phyloP scores from a whole-genome alignment of 2,329 filamentous ascomycete species.

The Clonostachys byssicola region DNA sequence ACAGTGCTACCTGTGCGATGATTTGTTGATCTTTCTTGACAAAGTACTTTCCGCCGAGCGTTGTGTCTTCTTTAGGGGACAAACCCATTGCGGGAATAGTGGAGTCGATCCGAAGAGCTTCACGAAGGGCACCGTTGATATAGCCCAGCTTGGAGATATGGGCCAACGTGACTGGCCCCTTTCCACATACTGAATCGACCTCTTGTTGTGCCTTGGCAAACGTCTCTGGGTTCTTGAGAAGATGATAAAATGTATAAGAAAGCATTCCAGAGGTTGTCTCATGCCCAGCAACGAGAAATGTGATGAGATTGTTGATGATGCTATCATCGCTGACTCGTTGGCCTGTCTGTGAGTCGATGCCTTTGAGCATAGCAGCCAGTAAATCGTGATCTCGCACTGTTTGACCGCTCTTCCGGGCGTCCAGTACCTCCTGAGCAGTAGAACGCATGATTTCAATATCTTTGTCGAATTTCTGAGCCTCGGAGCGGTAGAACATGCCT shows the following conservation, averaged over 20 bases:
- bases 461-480: conserved; percentile 46
- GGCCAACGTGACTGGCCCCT: conserved; percentile 50
- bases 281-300: conserved; percentile 67
- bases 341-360: conserved; percentile 62
- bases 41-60: conserved; percentile 3
- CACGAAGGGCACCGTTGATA: conserved; percentile 42
- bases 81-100: neutral
- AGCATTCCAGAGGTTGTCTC: conserved; percentile 68
- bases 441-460: conserved; percentile 53
- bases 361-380: conserved; percentile 65
- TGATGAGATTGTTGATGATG: conserved; percentile 68
- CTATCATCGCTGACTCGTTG: conserved; percentile 55
- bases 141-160: conserved; percentile 64
- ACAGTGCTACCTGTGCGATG: neutral
- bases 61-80: conserved; percentile 23
- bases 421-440: conserved; percentile 47
- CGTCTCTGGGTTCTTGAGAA: conserved; percentile 58
- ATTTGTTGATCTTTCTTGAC: neutral
- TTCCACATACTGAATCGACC: conserved; percentile 61
- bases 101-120: conserved; percentile 2
- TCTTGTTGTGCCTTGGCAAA: conserved; percentile 62
- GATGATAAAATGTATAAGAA: conserved; percentile 60
- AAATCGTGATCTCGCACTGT: conserved; percentile 54
- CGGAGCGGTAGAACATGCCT: conserved; percentile 30
- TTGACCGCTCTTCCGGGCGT: conserved; percentile 45